A percentile compares a stretch with the other conserved stretches of the same genome.
These are phyloP conservation scores for Zangia roseola DNA, from an alignment of 768 basidiomycete genomes.

Conservation along the genomic window DNA sequence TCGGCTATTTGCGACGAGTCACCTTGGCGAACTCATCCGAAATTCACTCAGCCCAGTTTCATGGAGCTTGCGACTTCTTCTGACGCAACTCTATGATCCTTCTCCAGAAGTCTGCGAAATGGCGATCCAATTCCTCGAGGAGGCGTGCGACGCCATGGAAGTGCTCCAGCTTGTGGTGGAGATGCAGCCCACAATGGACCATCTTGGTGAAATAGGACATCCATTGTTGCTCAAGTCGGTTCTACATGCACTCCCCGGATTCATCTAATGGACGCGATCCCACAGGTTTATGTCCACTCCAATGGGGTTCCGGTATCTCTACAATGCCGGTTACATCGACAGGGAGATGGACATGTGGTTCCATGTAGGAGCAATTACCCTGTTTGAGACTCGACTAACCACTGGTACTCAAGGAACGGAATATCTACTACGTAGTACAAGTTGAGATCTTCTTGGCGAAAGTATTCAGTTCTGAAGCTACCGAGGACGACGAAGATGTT, in stretches of 20 bases:
- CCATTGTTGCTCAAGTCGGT: slow-evolving; percentile 82
- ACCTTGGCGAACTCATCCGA: slow-evolving; percentile 80
- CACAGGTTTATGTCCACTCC: slow-evolving; percentile 91
- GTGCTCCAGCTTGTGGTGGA: slow-evolving; percentile 88
- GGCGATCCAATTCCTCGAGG: slow-evolving; percentile 86
- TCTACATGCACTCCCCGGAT: not conserved
- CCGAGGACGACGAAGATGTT: slow-evolving; percentile 68
- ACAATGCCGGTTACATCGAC: slow-evolving; percentile 89
- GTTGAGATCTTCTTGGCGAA: slow-evolving; percentile 90
- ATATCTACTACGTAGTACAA: slow-evolving; percentile 89
- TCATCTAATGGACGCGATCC: not conserved
- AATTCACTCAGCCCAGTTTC: slow-evolving; percentile 60
- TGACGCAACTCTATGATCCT: slow-evolving; percentile 96
- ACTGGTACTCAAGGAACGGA: slow-evolving; percentile 69
- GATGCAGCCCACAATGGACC: slow-evolving; percentile 93
- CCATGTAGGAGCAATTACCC: slow-evolving; percentile 53
- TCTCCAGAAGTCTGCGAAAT: slow-evolving; percentile 86
- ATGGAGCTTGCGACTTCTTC: slow-evolving; percentile 87
- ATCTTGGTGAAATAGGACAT: slow-evolving; percentile 91
- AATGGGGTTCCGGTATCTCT: slow-evolving; percentile 89
- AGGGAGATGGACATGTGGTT: slow-evolving; percentile 97
- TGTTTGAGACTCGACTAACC: slow-evolving; percentile 5
- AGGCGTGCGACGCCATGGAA: slow-evolving; percentile 82
- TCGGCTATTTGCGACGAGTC: slow-evolving; percentile 83
- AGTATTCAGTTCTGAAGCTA: slow-evolving; percentile 56